Evolutionary conservation across 202 grass and related monocot species (phyloP), one percentile per base, ranked within the genome.

Genomic region (Musa balbisiana): DNA sequence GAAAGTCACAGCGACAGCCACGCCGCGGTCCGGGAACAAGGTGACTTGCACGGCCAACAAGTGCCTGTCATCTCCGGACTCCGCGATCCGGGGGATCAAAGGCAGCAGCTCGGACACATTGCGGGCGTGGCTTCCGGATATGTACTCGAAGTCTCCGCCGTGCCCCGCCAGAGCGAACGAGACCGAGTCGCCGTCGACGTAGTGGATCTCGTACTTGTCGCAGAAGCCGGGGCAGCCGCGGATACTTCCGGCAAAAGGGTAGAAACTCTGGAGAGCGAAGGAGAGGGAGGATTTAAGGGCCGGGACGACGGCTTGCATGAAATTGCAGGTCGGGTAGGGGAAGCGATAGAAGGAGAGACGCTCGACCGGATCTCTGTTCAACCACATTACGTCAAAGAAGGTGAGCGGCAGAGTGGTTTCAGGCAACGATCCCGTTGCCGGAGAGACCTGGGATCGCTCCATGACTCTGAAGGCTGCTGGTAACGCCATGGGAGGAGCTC

Each of bases 31-130:
- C 3, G 92, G 19, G 70, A 92, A 96, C 13, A 96, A 65, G 15
- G 84, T 96, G 49, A 88, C 89, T 79, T 96, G 92, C 64, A 84
- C 78, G 2, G 89, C 87, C 0, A 87, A 75, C 58, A 92, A 83
- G 0, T 82, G 68, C 17, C 33, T 43, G 33, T 43, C 77, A 12
- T 87, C 84, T 43, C 74, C 77, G 5, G 83, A 1, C 0, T 4
- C 62, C 1, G 83, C 86, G 19, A 97, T 73, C 77, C 49, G 79
- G 2, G 90, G 86, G 20, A 93, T 76, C 79, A 97, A 25, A 1
- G 51, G 71, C 20, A 25, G 11, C 10, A 73, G 11, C 71, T 8
- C 12, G 17, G 11, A 12, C 11, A 73, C 1, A 3, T 54, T 15
- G 51, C 51, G 52, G 2, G 51, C 51, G 26, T 73, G 51, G 11